Evolutionary conservation across 2,329 filamentous ascomycete species (phyloP).

Genomic region (Fusarium oligoseptatum): DNA sequence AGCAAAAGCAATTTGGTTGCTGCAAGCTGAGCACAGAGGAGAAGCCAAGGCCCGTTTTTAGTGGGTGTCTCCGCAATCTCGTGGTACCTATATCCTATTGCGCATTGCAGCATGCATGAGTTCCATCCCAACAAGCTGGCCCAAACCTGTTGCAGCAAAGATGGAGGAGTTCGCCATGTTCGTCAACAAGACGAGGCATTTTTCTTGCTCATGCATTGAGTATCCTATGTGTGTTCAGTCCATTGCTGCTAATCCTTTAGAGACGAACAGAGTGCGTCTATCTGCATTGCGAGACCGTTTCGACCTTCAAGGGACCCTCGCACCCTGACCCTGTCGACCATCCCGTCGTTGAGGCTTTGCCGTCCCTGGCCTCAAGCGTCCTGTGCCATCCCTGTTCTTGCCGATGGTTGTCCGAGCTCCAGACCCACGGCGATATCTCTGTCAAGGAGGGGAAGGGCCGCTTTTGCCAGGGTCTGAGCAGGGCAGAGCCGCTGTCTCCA

Average conservation of each 20-base stretch:
- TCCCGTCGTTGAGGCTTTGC: constrained; percentile 7
- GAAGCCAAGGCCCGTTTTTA: constrained; percentile 3
- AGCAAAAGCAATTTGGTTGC: background rate
- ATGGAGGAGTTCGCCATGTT: constrained; percentile 9
- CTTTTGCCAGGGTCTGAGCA: constrained; percentile 24
- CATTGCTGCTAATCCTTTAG: constrained; percentile 14
- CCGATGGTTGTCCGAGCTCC: constrained; percentile 38
- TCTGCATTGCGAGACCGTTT: constrained; percentile 16
- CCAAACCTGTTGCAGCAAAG: constrained; percentile 5
- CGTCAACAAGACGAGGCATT: constrained; percentile 11
- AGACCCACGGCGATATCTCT: constrained; percentile 35
- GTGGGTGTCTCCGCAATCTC: constrained; percentile 2
- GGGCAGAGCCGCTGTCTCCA: constrained; percentile 3
- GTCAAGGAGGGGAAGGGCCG: constrained; percentile 26
- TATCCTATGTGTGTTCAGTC: constrained; percentile 1
- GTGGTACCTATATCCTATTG: constrained; percentile 2
- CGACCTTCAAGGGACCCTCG: constrained; percentile 13
- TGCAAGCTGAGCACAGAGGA: constrained; percentile 7
- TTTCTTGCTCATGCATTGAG: constrained; percentile 2
- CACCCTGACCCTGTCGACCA: constrained; percentile 11
- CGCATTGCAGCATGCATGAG: constrained; percentile 7
- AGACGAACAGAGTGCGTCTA: constrained; percentile 14
- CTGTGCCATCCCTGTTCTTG: constrained; percentile 35
- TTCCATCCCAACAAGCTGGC: constrained; percentile 5
- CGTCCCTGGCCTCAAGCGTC: constrained; percentile 15